A percentile compares a stretch with the other conserved stretches of the same genome.
Evolutionary conservation across 148 eudicot genomes (phyloP).

Genomic region (Hydrangea macrophylla): DNA sequence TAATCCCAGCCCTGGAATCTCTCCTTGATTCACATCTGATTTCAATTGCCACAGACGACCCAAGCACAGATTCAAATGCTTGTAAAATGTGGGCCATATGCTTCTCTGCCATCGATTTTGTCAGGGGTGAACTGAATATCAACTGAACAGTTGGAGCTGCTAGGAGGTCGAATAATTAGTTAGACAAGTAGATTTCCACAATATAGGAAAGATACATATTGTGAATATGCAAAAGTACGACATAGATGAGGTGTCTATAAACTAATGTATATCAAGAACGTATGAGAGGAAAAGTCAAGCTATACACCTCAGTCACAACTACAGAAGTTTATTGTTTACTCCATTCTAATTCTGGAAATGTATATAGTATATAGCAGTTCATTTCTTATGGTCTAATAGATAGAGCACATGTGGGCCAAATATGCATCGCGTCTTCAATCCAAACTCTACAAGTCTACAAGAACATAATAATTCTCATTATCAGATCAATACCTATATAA

Average conservation of each 20-base stretch:
- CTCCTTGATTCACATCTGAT: slow-evolving; percentile 50
- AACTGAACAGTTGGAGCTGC: slow-evolving; percentile 72
- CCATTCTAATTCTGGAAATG: too few species aligned
- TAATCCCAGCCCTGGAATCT: slow-evolving; percentile 27
- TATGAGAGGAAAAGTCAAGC: not conserved
- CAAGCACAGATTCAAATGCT: slow-evolving; percentile 76
- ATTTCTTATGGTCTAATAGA: too few species aligned
- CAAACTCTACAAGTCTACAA: too few species aligned
- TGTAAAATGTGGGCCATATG: slow-evolving; percentile 51
- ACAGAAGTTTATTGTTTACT: not conserved
- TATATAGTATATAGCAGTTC: too few species aligned
- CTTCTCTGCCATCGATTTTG: slow-evolving; percentile 71
- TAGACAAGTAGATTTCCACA: not conserved
- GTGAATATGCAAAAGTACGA: too few species aligned
- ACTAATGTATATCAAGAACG: not conserved
- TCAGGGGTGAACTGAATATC: slow-evolving; percentile 51
- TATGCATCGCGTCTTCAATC: too few species aligned
- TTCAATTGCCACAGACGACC: slow-evolving; percentile 67
- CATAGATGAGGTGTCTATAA: not conserved
- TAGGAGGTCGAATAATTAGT: slow-evolving; percentile 8
- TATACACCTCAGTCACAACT: not conserved
- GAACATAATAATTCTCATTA: too few species aligned
- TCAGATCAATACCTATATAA: too few species aligned
- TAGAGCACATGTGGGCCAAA: too few species aligned
- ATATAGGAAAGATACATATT: not conserved